Evolutionary conservation across 2,329 filamentous ascomycete species (phyloP), one percentile per base, ranked within the genome.

Genomic region (Dothideomycetes sp.): DNA sequence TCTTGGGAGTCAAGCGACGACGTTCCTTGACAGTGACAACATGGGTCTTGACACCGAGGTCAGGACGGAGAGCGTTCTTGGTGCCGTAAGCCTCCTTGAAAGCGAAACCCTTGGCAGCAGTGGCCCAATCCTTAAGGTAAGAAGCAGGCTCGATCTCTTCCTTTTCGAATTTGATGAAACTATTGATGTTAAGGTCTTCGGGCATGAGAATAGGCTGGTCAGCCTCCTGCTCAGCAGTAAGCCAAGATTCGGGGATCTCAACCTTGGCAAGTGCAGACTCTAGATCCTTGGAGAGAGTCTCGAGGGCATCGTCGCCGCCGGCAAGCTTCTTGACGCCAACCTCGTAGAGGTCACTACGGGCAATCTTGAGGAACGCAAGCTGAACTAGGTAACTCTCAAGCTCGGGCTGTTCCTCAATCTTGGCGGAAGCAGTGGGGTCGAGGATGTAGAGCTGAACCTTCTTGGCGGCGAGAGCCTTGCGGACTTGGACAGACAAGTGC

Each of bases 1-100:
- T 82, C 17, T 65, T 55, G 3, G 91, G 91, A 0, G 91, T 98
- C 41, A 98, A 75, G 49, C 91, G 80, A 47, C 91, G 84, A 68
- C 94, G 95, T 70, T 96, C 91, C 70, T 93, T 86, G 63, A 98
- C 88, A 41, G 79, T 82, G 40, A 95, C 82, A 29, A 86, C 84
- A 54, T 76, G 80, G 2, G 89, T 96, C 74, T 89, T 87, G 56
- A 85, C 78, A 8, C 82, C 68, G 41, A 94, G 70, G 55, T 98
- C 91, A 9, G 91, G 91, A 40, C 91, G 84, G 28, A 98, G 77
- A 39, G 68, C 68, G 48, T 70, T 70, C 55, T 76, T 69, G 17
- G 86, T 88, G 47, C 76, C 80, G 57, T 87, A 96, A 1, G 86
- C 89, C 64, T 98, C 91, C 70, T 93, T 94, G 75, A 98, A 98